Conservation (phyloP, 176 grass and related monocot genomes). For the Neostapfia colusana region DNA sequence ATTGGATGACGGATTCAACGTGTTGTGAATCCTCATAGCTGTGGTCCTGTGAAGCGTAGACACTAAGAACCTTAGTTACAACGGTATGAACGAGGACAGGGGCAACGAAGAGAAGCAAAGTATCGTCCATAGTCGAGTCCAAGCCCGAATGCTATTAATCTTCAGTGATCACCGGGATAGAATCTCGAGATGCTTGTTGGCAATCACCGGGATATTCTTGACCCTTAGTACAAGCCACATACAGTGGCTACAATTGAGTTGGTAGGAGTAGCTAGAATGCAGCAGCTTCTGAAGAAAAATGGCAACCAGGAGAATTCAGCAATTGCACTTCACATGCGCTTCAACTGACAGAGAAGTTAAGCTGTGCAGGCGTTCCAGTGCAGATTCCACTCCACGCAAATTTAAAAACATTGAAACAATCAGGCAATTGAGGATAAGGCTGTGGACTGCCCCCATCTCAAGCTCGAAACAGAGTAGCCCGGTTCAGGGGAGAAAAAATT, state of each 20-base stretch:
- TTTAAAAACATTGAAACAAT: not conserved
- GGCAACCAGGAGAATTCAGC: not conserved
- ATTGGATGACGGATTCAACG: not conserved
- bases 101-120: not conserved
- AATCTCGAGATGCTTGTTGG: not conserved
- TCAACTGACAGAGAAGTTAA: slow-evolving; percentile 7
- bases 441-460: not conserved
- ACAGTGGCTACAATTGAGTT: slow-evolving; percentile 4
- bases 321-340: not conserved
- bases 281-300: not conserved
- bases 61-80: not conserved
- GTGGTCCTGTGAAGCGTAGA: not conserved
- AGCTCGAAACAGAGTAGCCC: not conserved
- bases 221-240: not conserved
- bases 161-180: not conserved
- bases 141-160: not conserved
- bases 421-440: not conserved
- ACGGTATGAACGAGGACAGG: not conserved
- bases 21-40: not conserved
- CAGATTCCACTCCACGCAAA: not conserved
- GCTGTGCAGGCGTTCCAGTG: not conserved
- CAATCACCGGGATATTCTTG: not conserved
- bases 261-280: not conserved
- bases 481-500: not conserved
- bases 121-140: not conserved